phyloP scores from a whole-genome alignment of 208 protist genomes.

The Wallacemonas sp. region DNA sequence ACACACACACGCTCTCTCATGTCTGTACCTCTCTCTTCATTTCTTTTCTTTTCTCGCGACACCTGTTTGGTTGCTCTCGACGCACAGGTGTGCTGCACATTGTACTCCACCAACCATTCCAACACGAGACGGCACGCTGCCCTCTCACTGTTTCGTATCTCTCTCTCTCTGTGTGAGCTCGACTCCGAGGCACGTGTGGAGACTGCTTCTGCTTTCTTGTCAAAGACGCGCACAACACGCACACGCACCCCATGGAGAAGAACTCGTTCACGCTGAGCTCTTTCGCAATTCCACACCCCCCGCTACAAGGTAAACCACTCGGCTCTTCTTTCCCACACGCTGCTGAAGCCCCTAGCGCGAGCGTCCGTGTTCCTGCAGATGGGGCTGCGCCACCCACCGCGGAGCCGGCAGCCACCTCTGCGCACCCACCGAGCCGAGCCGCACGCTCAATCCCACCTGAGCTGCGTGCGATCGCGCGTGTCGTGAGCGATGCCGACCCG shows the following conservation, averaged over 20 bases:
- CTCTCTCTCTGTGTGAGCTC: too few relatives aligned
- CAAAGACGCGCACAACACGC: background rate
- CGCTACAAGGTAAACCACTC: background rate
- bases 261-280: background rate
- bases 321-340: background rate
- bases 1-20: background rate
- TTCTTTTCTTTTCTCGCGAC: too few relatives aligned
- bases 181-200: too few relatives aligned
- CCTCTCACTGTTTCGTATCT: too few relatives aligned
- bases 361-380: background rate
- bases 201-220: background rate
- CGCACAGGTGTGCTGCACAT: background rate
- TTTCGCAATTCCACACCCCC: background rate
- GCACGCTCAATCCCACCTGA: conserved; percentile 48
- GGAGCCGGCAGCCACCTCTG: background rate
- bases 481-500: conserved; percentile 51
- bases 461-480: conserved; percentile 68
- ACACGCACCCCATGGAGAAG: background rate
- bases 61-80: background rate
- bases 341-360: background rate
- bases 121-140: too few relatives aligned
- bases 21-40: background rate
- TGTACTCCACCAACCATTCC: too few relatives aligned
- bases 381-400: background rate
- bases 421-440: conserved; percentile 19